Evolutionary conservation across 2,329 filamentous ascomycete genomes (phyloP).

Genomic region (Trichocomaceae sp.): DNA sequence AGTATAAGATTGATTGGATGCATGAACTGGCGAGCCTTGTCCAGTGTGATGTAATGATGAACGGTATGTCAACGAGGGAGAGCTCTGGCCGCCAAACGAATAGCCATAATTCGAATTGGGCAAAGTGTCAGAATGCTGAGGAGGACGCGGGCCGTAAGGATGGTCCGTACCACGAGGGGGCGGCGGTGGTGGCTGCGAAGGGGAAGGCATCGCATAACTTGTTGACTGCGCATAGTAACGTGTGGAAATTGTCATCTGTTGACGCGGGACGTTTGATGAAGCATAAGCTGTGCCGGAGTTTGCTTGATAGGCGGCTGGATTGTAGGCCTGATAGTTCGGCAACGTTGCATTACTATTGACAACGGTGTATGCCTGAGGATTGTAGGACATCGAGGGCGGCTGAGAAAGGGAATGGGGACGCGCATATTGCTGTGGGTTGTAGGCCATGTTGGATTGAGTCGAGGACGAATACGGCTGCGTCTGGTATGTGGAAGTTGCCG

Average conservation of each 20-base stretch:
- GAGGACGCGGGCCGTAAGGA: slow-evolving; percentile 32
- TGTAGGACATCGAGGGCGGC: slow-evolving; percentile 51
- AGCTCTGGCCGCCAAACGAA: slow-evolving; percentile 19
- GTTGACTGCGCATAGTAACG: slow-evolving; percentile 24
- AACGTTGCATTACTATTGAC: slow-evolving; percentile 19
- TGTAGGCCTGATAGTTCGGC: slow-evolving; percentile 39
- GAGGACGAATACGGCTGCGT: slow-evolving; percentile 45
- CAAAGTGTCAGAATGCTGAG: slow-evolving; percentile 20
- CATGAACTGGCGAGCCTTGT: slow-evolving; percentile 20
- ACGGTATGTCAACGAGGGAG: slow-evolving; percentile 22
- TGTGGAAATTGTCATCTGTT: slow-evolving; percentile 20
- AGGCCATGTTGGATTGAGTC: slow-evolving; percentile 43
- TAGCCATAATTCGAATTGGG: slow-evolving; percentile 24
- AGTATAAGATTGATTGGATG: slow-evolving; percentile 19
- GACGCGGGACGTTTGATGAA: slow-evolving; percentile 30
- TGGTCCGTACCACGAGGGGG: slow-evolving; percentile 35
- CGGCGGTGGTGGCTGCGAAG: slow-evolving; percentile 25
- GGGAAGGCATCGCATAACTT: slow-evolving; percentile 28
- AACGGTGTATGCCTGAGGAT: slow-evolving; percentile 57
- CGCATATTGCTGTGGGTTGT: slow-evolving; percentile 59
- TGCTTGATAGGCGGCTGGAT: slow-evolving; percentile 45
- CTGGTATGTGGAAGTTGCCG: slow-evolving; percentile 42
- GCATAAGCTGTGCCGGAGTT: slow-evolving; percentile 24
- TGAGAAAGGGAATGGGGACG: slow-evolving; percentile 41
- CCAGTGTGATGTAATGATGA: slow-evolving; percentile 25